phyloP scores from a whole-genome alignment of 2,329 filamentous ascomycete species.

The Colletotrichum trifolii region DNA sequence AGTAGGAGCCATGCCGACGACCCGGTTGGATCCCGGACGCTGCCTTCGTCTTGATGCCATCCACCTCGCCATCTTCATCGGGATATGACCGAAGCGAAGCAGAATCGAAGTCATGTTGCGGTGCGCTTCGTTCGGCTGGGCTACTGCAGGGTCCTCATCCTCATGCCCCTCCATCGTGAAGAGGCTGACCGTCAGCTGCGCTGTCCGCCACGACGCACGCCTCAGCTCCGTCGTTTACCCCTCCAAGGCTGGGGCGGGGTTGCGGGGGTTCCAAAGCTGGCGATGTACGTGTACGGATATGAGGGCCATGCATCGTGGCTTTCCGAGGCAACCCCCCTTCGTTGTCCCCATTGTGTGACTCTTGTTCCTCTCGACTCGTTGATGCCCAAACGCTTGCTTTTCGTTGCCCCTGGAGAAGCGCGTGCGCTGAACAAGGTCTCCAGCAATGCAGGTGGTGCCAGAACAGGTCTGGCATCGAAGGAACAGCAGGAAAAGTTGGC shows the following conservation, averaged over 20 bases:
- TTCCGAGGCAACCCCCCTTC: background rate
- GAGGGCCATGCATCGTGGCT: constrained; percentile 2
- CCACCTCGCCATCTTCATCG: too few species aligned
- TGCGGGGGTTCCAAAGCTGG: background rate
- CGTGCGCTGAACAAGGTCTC: constrained; percentile 6
- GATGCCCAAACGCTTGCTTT: constrained; percentile 25
- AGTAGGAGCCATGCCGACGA: too few species aligned
- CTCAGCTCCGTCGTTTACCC: constrained; percentile 6
- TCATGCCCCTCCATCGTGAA: too few species aligned
- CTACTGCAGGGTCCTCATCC: too few species aligned
- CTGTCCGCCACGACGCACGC: background rate
- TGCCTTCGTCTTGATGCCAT: too few species aligned
- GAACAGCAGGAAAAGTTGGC: background rate
- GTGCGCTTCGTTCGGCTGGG: too few species aligned
- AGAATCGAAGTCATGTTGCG: too few species aligned
- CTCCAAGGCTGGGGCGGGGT: constrained; percentile 11
- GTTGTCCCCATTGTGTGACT: constrained; percentile 7
- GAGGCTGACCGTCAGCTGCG: background rate
- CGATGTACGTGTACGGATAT: background rate
- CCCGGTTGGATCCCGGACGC: too few species aligned
- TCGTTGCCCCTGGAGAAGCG: constrained; percentile 10
- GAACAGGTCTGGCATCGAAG: background rate
- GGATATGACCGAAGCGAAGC: too few species aligned
- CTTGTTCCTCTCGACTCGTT: background rate
- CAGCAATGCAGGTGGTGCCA: background rate